Conservation (phyloP, 164 flowering plant genomes). For the Stephania yunnanensis region DNA sequence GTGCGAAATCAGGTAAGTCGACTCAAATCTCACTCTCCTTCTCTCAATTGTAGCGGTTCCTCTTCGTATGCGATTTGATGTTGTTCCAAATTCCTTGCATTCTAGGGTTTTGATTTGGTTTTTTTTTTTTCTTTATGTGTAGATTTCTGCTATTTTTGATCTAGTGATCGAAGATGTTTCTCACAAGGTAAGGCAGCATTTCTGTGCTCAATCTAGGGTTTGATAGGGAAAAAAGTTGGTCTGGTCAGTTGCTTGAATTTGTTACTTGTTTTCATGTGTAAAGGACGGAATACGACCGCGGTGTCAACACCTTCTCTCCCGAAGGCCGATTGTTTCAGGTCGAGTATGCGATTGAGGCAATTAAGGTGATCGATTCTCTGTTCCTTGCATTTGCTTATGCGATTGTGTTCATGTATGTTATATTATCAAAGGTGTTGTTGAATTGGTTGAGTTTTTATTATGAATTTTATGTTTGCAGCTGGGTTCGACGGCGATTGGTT, state of each 20-base stretch:
- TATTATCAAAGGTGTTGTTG: too few species aligned
- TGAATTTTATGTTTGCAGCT: slow-evolving; percentile 32
- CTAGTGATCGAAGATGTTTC: slow-evolving; percentile 37
- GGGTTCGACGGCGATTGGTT: slow-evolving; percentile 94
- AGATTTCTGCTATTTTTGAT: slow-evolving; percentile 4
- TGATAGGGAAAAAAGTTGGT: background rate
- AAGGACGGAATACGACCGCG: slow-evolving; percentile 98
- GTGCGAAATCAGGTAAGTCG: background rate
- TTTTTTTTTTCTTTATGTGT: background rate
- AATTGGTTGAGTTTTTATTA: too few species aligned
- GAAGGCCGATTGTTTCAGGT: slow-evolving; percentile 96
- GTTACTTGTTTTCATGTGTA: slow-evolving; percentile 1
- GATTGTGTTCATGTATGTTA: too few species aligned
- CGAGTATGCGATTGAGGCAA: slow-evolving; percentile 97
- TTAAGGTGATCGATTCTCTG: slow-evolving; percentile 48
- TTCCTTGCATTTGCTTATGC: background rate
- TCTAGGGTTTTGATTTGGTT: background rate
- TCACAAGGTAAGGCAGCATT: slow-evolving; percentile 34
- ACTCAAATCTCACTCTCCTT: background rate
- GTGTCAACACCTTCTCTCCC: slow-evolving; percentile 96
- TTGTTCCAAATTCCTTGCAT: background rate
- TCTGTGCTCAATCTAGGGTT: slow-evolving; percentile 7
- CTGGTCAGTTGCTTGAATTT: too few species aligned
- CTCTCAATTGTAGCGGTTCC: background rate
- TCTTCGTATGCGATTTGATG: background rate